Evolutionary conservation across 2,329 filamentous ascomycete species (phyloP).

Genomic region (Acrodontium crateriforme): DNA sequence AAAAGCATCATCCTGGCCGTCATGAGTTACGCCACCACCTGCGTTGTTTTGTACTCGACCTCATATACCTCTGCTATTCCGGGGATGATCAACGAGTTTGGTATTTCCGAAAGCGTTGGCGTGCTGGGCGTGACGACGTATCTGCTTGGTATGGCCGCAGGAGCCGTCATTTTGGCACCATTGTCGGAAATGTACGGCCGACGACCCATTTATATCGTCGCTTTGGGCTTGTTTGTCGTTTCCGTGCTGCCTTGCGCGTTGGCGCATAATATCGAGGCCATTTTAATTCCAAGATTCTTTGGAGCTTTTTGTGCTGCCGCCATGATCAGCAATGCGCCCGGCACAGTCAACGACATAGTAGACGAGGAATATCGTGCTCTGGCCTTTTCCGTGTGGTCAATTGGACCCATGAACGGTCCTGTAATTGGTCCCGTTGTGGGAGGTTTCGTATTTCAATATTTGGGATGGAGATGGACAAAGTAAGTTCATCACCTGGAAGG

Average conservation of each 20-base stretch:
- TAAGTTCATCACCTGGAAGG: conserved; percentile 11
- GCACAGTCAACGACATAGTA: conserved; percentile 73
- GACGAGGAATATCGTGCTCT: conserved; percentile 65
- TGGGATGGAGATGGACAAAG: conserved; percentile 82
- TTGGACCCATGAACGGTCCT: conserved; percentile 68
- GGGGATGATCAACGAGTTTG: conserved; percentile 55
- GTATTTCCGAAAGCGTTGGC: conserved; percentile 45
- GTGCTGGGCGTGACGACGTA: conserved; percentile 70
- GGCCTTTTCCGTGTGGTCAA: conserved; percentile 70
- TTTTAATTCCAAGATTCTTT: conserved; percentile 63
- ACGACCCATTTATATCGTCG: conserved; percentile 51
- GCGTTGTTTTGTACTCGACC: conserved; percentile 56
- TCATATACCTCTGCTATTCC: conserved; percentile 61
- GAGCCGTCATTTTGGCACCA: conserved; percentile 60
- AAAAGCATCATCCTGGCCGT: conserved; percentile 41
- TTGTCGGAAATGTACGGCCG: conserved; percentile 58
- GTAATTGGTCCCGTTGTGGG: conserved; percentile 57
- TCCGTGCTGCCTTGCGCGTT: conserved; percentile 60
- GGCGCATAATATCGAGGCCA: conserved; percentile 50
- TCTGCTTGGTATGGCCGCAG: conserved; percentile 57
- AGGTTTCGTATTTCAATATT: conserved; percentile 61
- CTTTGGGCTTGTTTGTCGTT: conserved; percentile 50
- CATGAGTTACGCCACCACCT: conserved; percentile 44
- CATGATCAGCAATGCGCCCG: conserved; percentile 72
- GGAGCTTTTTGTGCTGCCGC: conserved; percentile 61